Conservation (phyloP, 495 filamentous ascomycete genomes). For the Monascus purpureus region DNA sequence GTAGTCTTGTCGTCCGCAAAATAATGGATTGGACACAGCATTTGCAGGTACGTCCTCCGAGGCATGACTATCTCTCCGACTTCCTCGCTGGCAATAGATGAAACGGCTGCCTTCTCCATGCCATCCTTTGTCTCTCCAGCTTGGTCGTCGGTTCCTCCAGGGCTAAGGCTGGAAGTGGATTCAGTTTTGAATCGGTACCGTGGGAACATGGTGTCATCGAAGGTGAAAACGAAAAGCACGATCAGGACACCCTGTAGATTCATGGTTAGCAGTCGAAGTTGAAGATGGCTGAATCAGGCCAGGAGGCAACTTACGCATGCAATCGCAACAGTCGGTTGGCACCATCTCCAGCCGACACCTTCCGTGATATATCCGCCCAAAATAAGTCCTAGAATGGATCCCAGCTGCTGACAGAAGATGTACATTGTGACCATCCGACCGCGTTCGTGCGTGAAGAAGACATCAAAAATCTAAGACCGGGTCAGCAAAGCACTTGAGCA, state of each 20-base stretch:
- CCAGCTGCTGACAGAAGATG: slow-evolving; percentile 16
- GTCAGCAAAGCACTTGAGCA: neutral
- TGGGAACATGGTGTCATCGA: slow-evolving; percentile 23
- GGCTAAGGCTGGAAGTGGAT: neutral
- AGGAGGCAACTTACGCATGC: slow-evolving; percentile 2
- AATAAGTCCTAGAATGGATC: slow-evolving; percentile 16
- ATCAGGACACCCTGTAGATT: slow-evolving; percentile 10
- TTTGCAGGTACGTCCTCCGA: neutral
- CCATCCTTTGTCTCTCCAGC: neutral
- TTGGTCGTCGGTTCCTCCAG: too few species aligned
- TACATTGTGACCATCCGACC: slow-evolving; percentile 15
- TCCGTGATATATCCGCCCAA: slow-evolving; percentile 16
- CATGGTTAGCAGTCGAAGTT: neutral
- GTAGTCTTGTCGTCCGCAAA: neutral
- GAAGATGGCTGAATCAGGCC: too few species aligned
- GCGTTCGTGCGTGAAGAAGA: slow-evolving; percentile 16
- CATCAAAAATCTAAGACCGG: slow-evolving; percentile 8
- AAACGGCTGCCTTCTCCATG: neutral
- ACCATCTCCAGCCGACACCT: slow-evolving; percentile 22
- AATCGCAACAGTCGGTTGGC: slow-evolving; percentile 17
- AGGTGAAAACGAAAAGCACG: slow-evolving; percentile 18
- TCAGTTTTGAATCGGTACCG: slow-evolving; percentile 11
- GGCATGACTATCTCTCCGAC: neutral
- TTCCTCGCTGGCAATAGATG: neutral
- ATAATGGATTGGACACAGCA: neutral